These are phyloP conservation scores for Diaporthe longicolla DNA, from an alignment of 2,329 filamentous ascomycete genomes.

Conservation along the genomic window DNA sequence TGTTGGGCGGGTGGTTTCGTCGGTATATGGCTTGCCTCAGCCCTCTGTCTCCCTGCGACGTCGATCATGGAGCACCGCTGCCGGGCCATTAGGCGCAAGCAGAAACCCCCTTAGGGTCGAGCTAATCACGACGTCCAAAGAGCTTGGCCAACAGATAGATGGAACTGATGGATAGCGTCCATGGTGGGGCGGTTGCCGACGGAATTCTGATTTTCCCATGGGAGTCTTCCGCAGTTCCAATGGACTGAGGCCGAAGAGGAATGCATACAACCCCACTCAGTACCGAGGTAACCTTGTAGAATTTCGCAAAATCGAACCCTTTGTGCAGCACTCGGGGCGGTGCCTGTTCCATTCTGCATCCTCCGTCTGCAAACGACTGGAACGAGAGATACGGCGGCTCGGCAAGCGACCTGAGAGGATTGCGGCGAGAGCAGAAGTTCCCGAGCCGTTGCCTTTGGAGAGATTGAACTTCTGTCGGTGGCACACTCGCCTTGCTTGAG, in stretches of 20 bases:
- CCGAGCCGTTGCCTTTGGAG: background rate
- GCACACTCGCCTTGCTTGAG: background rate
- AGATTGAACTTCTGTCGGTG: background rate
- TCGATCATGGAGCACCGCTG: constrained; percentile 25
- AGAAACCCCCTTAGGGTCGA: constrained; percentile 22
- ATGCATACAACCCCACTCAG: constrained; percentile 18
- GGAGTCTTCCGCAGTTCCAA: constrained; percentile 10
- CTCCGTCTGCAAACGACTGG: constrained; percentile 8
- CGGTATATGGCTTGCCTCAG: background rate
- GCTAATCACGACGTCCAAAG: constrained; percentile 26
- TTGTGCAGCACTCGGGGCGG: constrained; percentile 26
- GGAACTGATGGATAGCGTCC: constrained; percentile 2
- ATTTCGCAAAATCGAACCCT: constrained; percentile 15
- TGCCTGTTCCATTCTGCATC: constrained; percentile 3
- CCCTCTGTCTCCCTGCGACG: background rate
- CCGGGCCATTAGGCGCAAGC: constrained; percentile 6
- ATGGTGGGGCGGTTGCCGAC: constrained; percentile 14
- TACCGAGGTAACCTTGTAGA: constrained; percentile 25
- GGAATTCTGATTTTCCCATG: constrained; percentile 32
- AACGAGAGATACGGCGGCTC: constrained; percentile 16
- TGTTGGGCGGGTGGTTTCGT: constrained; percentile 2
- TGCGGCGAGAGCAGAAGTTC: background rate
- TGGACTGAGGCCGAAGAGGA: constrained; percentile 26
- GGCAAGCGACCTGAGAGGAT: constrained; percentile 2
- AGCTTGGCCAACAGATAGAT: constrained; percentile 33